Evolutionary conservation across 306 rosid genomes (phyloP), one percentile per base, ranked within the genome.

Genomic region (Corylus americana): DNA sequence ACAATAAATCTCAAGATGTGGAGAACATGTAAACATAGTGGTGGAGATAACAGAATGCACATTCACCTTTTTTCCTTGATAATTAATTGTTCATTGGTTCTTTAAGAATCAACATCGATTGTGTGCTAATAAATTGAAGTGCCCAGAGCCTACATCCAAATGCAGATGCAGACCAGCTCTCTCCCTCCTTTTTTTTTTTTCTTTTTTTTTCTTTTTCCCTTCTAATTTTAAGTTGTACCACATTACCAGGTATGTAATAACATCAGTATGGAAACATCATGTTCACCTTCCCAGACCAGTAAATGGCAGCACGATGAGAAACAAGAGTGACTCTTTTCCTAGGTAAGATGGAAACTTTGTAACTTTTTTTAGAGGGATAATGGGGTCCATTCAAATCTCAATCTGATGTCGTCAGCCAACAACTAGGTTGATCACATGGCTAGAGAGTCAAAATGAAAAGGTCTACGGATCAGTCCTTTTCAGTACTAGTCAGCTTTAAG

Each of bases 271-370:
- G 31, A 29, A 29, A 29, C 31, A 29, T 29, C 31, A 29, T 51
- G 63, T 8, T 20, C 27, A 20, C 11, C 63, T 57, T 20, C 31
- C 11, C 13, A n/a, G 4, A 55, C 59, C 59, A 6, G 59, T n/a
- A 55, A 55, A 55, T 55, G 20, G 22, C 25, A 55, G 59, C 2
- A 3, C 8, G 35, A 20, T 3, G n/a, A 20, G 14, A 57, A 57
- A 20, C 63, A 20, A 20, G 31, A 57, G 63, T 13, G 7, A 7
- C 17, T 29, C 70, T 2, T 63, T 9, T 58, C 37, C 77, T 31
- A 27, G 6, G 37, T 18, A 71, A 71, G 55, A 79, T 67, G 58
- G 66, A 48, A 72, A 63, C 45, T 71, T 54, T 58, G 44, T 81
- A 68, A 22, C 77, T 78, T 45, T 11, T 37, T 35, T 37, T 3